phyloP scores from a whole-genome alignment of 2,329 filamentous ascomycete genomes.

The Ascochyta lentis region DNA sequence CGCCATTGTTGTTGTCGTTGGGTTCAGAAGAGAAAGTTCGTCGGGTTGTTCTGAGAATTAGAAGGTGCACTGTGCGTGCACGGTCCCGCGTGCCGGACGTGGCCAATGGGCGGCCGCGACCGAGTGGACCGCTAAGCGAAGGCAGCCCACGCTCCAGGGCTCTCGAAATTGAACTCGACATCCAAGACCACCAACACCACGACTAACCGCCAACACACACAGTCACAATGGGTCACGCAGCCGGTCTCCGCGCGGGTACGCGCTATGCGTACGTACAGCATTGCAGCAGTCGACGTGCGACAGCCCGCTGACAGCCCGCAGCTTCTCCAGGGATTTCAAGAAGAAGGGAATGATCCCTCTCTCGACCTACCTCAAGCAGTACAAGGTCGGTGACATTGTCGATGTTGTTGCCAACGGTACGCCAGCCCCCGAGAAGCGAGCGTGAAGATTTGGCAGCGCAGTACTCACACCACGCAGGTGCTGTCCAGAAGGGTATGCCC shows the following conservation, averaged over 20 bases:
- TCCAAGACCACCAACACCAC: slow-evolving; percentile 5
- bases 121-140: slow-evolving; percentile 19
- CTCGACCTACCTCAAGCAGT: slow-evolving; percentile 92
- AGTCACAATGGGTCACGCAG: slow-evolving; percentile 56
- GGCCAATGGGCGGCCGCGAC: slow-evolving; percentile 13
- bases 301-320: slow-evolving; percentile 34
- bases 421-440: slow-evolving; percentile 55
- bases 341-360: slow-evolving; percentile 93
- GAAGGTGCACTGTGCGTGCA: slow-evolving; percentile 16
- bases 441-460: slow-evolving; percentile 11
- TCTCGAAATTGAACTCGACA: slow-evolving; percentile 10
- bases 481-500: slow-evolving; percentile 72
- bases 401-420: slow-evolving; percentile 99
- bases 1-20: slow-evolving; percentile 53
- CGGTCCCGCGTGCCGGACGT: neutral
- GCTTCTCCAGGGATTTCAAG: slow-evolving; percentile 90
- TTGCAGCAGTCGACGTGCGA: slow-evolving; percentile 8
- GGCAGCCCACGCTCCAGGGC: slow-evolving; percentile 10
- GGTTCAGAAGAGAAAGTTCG: slow-evolving; percentile 29
- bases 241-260: slow-evolving; percentile 54
- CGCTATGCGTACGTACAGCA: slow-evolving; percentile 48
- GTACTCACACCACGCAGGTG: slow-evolving; percentile 34
- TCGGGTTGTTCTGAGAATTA: slow-evolving; percentile 16
- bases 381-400: slow-evolving; percentile 98
- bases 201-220: slow-evolving; percentile 19